Evolutionary conservation across 805 yeast species (phyloP), one percentile per base, ranked within the genome.

Genomic region (Ogataea populi-albae): DNA sequence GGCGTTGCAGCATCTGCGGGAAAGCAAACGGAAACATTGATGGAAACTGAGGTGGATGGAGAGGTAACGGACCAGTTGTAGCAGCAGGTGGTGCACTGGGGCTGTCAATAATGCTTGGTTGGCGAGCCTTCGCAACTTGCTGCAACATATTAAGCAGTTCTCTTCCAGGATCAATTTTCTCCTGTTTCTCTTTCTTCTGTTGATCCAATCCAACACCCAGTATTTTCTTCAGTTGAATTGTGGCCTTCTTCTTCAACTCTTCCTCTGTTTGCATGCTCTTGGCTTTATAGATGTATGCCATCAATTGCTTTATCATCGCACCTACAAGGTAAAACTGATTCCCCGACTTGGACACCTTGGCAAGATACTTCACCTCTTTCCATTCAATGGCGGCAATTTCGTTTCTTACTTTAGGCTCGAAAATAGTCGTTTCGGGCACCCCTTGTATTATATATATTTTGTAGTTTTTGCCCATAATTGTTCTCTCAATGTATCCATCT

Each of bases 301-400:
- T 52, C 40, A 77, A 58, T 8, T 79, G 80, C 43, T 76, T 69
- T 15, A 72, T 52, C 55, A 77, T 64, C 6, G 76, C 61, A 12
- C 65, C 58, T 9, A 77, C 70, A 23, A 77, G 58, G 49, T 69
- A 76, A 41, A 55, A 73, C 18, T 59, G 52, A 18, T 45, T 41
- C 15, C 42, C 35, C 20, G 59, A 49, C 30, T 59, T 58, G 38
- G 62, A 57, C 12, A 59, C 52, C 25, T 65, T 66, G 2, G 57
- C 45, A 21, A 72, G 53, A 27, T 59, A 59, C 39, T 65, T 79
- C 43, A 83, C 64, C 48, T 78, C 81, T 45, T 67, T 65, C 98
- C 97, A 91, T 59, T 81, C 73, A 33, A 91, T 86, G 37, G 76
- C 75, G 29, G 81, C 75, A 46, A 93, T 94, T 63, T 93, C 99